Conservation (phyloP, 257 asterid genomes). For the Lavandula angustifolia region DNA sequence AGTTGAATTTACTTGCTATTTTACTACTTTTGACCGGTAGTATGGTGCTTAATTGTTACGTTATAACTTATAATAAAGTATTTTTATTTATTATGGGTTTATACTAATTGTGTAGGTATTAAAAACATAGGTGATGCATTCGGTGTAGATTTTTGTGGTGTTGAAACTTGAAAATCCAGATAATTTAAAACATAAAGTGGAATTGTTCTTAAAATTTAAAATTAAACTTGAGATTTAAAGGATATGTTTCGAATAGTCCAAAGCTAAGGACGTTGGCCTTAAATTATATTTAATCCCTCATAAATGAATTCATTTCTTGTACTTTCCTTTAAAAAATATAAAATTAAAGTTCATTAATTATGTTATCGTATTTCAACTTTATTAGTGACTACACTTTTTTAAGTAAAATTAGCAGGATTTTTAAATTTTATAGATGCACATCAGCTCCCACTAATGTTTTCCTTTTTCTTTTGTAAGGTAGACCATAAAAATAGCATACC, state of each 20-base stretch:
- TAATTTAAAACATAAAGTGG: background rate
- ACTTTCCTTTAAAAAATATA: background rate
- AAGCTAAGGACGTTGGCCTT: background rate
- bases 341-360: background rate
- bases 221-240: no score
- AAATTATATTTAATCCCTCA: background rate
- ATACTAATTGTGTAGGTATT: no score
- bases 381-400: background rate
- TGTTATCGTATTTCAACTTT: conserved; percentile 9
- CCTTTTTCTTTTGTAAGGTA: no score
- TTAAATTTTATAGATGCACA: background rate
- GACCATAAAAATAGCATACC: no score
- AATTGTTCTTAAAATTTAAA: no score
- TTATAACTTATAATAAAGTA: no score
- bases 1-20: conserved; percentile 21
- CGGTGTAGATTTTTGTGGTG: background rate
- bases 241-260: background rate
- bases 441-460: background rate
- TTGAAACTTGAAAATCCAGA: background rate
- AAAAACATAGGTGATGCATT: no score
- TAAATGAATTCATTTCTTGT: background rate
- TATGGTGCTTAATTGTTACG: background rate
- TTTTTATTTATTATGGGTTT: no score
- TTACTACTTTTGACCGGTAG: background rate
- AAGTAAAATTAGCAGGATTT: conserved; percentile 4